Conservation (phyloP, 1,284 basidiomycete genomes). For the Xerocomus nothofagi region DNA sequence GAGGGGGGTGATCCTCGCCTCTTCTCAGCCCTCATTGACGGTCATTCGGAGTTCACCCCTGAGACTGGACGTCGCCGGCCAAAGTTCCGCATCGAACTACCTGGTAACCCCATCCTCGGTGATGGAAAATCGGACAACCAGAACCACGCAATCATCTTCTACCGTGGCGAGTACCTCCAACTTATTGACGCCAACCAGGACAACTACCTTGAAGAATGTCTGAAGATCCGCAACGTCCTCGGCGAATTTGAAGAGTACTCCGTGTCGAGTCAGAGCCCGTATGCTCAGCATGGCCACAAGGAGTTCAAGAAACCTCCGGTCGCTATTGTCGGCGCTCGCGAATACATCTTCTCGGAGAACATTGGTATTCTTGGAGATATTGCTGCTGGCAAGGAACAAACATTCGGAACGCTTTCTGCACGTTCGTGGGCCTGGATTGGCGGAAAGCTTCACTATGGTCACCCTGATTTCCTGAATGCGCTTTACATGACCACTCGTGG, state of each 20-base stretch:
- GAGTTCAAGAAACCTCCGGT: conserved; percentile 90
- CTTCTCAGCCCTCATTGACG: conserved; percentile 96
- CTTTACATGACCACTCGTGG: conserved; percentile 98
- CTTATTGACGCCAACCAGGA: conserved; percentile 99
- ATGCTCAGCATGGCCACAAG: conserved; percentile 83
- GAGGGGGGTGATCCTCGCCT: conserved; percentile 95
- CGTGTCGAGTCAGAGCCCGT: conserved; percentile 86
- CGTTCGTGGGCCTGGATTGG: conserved; percentile 96
- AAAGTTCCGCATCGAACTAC: conserved; percentile 98
- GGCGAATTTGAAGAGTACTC: conserved; percentile 97
- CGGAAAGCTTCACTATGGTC: conserved; percentile 98
- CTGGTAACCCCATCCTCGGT: conserved; percentile 97
- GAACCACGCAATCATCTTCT: conserved; percentile 99
- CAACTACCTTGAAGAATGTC: conserved; percentile 99
- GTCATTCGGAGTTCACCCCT: conserved; percentile 93
- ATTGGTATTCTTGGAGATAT: conserved; percentile 99
- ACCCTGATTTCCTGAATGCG: conserved; percentile 98
- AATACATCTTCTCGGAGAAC: conserved; percentile 99
- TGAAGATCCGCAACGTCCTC: conserved; percentile 98
- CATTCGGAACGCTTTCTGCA: conserved; percentile 96
- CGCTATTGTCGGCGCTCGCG: conserved; percentile 96
- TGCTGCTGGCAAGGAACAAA: conserved; percentile 99
- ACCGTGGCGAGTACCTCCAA: conserved; percentile 98
- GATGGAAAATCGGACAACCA: conserved; percentile 99
- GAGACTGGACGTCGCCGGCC: conserved; percentile 88